Evolutionary conservation across 2,329 filamentous ascomycete species (phyloP).

Genomic region (Mollisiaceae sp.): DNA sequence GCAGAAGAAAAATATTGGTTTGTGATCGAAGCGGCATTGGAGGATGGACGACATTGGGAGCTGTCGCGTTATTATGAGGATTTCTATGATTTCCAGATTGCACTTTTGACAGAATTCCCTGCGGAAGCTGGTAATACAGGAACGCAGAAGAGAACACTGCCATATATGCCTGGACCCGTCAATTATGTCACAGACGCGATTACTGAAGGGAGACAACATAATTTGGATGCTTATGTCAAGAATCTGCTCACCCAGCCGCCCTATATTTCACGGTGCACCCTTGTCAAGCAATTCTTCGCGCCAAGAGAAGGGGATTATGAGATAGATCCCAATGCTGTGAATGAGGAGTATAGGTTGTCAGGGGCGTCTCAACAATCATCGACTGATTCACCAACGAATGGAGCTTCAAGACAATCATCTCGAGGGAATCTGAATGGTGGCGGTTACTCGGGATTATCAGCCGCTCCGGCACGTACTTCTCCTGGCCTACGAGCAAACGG

Average conservation of each 20-base stretch:
- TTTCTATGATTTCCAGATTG: conserved; percentile 98
- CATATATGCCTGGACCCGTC: conserved; percentile 97
- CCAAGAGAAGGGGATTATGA: conserved; percentile 92
- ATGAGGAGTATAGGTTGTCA: conserved; percentile 78
- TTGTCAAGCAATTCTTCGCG: conserved; percentile 90
- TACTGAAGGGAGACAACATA: conserved; percentile 89
- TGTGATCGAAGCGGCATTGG: conserved; percentile 87
- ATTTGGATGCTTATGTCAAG: conserved; percentile 94
- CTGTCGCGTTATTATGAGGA: conserved; percentile 95
- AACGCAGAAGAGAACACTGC: conserved; percentile 78
- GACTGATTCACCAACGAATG: conserved; percentile 63
- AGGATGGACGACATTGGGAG: conserved; percentile 92
- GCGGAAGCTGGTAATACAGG: conserved; percentile 89
- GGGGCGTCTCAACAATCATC: conserved; percentile 71
- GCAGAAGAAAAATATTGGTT: conserved; percentile 99
- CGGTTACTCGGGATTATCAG: conserved; percentile 56
- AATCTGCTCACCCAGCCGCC: conserved; percentile 81
- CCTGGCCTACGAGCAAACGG: conserved; percentile 41
- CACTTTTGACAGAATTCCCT: conserved; percentile 88
- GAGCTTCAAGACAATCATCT: conserved; percentile 68
- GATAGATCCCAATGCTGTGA: conserved; percentile 71
- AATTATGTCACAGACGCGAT: conserved; percentile 98
- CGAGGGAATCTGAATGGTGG: conserved; percentile 66
- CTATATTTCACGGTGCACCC: conserved; percentile 81
- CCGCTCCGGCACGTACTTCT: conserved; percentile 47